Base-by-base conservation (phyloP, 78 protist species). In the Salpingoeca rosetta region DNA sequence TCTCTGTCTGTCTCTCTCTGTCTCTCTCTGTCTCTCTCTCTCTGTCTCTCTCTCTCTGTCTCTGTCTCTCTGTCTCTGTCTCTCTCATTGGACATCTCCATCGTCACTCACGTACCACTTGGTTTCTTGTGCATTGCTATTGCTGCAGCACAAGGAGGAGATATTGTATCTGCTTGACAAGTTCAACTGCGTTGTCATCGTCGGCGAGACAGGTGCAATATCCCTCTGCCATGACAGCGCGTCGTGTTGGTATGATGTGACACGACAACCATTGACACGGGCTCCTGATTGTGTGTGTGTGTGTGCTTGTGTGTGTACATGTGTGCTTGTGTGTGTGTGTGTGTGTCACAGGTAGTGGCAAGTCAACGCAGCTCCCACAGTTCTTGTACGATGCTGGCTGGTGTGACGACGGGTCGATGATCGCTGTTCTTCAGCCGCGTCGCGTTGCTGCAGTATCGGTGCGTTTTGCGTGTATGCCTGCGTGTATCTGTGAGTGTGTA, bases 351-450 rank as follows among this genome's bases (percentile, higher is more conserved):
- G 99, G 98, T 38, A 83, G 91, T 28, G 98, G 99, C 25, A 96
- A 96, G 89, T 93, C 98, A 2, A 98, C 99, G 37, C 99, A 99
- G 87, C 57, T 99, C 26, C 97, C 99, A 0, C 99, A 97, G 92
- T 98, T 93, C 81, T 85, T 98, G 38, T 77, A 80, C 83, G 98
- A 98, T 83, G 93, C 80, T 2, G 97, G 97, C 0, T 94, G 86
- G 57, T 39, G 85, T 3, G 75, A 72, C 41, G 26, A 26, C 38
- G 81, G 26, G 40, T 24, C 42, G 27, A 17, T 51, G 65, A 17
- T 51, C 17, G 65, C 65, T 17, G 7, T 7, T 51, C 81, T 27
- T 11, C 81, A 41, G 24, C 40, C 39, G 22, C 11, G 41, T 11
- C 44, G 28, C 51, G 31, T 38, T 43, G 0, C 22, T 0, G 36